Evolutionary conservation across 495 filamentous ascomycete species (phyloP).

Genomic region (Pseudevernia furfuracea): DNA sequence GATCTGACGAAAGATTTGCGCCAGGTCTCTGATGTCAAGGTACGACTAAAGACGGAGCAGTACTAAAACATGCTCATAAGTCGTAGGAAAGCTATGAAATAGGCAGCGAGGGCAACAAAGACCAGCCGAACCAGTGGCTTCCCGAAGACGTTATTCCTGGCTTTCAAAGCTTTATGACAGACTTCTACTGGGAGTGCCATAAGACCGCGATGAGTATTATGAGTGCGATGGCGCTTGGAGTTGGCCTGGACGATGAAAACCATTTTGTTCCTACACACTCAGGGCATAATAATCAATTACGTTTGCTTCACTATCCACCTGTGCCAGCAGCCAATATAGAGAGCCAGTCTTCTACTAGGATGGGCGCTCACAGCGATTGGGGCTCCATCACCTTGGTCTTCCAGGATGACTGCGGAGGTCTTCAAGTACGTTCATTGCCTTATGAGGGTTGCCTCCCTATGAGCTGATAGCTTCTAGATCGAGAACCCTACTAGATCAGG

Average conservation of each 20-base stretch:
- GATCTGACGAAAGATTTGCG: slow-evolving; percentile 32
- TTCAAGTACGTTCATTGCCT: slow-evolving; percentile 27
- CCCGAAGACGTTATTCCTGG: slow-evolving; percentile 50
- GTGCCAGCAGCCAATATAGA: slow-evolving; percentile 43
- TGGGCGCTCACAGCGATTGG: slow-evolving; percentile 49
- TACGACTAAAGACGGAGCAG: slow-evolving; percentile 2
- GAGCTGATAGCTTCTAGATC: slow-evolving; percentile 32
- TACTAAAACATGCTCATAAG: not conserved
- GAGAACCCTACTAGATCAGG: slow-evolving; percentile 45
- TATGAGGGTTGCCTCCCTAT: not conserved
- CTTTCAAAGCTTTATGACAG: slow-evolving; percentile 50
- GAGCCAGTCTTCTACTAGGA: slow-evolving; percentile 40
- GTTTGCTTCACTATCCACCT: slow-evolving; percentile 59
- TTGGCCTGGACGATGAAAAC: slow-evolving; percentile 45
- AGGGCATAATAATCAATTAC: slow-evolving; percentile 53
- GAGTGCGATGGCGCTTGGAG: slow-evolving; percentile 44
- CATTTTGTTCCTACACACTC: slow-evolving; percentile 48
- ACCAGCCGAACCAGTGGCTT: slow-evolving; percentile 59
- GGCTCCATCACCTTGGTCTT: slow-evolving; percentile 45
- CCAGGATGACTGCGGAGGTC: slow-evolving; percentile 46
- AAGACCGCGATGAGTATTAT: slow-evolving; percentile 41
- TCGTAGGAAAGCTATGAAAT: slow-evolving; percentile 59
- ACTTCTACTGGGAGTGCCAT: slow-evolving; percentile 50
- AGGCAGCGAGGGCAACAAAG: slow-evolving; percentile 47
- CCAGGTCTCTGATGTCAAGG: slow-evolving; percentile 40